phyloP scores from a whole-genome alignment of 2,329 filamentous ascomycete genomes.

The Diaporthe citri region DNA sequence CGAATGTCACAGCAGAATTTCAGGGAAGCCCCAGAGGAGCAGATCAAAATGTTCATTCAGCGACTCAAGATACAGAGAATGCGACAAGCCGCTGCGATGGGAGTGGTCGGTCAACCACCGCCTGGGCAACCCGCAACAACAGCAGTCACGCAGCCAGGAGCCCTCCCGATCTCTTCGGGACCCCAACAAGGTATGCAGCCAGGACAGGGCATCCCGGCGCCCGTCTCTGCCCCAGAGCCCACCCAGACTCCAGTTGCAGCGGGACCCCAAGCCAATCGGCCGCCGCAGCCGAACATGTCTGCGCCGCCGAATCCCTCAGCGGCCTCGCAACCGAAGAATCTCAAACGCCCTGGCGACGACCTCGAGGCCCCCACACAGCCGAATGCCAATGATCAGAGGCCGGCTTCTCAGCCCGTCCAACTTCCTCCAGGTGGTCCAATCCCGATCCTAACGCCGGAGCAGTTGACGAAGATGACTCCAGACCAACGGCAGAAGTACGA shows the following conservation, averaged over 20 bases:
- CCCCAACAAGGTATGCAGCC: slow-evolving; percentile 44
- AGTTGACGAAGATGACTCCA: slow-evolving; percentile 57
- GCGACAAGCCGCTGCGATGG: slow-evolving; percentile 32
- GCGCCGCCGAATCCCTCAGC: slow-evolving; percentile 54
- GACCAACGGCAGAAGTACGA: slow-evolving; percentile 62
- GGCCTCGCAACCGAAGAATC: slow-evolving; percentile 56
- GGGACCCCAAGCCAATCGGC: slow-evolving; percentile 43
- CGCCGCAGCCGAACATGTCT: slow-evolving; percentile 50
- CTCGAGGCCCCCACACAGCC: slow-evolving; percentile 48
- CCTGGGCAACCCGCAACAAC: slow-evolving; percentile 31
- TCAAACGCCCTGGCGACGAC: slow-evolving; percentile 67
- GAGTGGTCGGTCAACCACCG: slow-evolving; percentile 12
- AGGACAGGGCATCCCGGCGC: slow-evolving; percentile 42
- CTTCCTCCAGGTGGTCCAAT: slow-evolving; percentile 11
- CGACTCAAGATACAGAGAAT: slow-evolving; percentile 41
- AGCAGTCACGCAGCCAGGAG: slow-evolving; percentile 30
- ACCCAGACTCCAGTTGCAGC: slow-evolving; percentile 44
- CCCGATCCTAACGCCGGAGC: slow-evolving; percentile 44
- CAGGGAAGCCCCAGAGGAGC: slow-evolving; percentile 43
- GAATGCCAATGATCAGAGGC: slow-evolving; percentile 47
- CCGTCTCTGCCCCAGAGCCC: slow-evolving; percentile 44
- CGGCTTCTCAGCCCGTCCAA: slow-evolving; percentile 41
- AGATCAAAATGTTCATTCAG: slow-evolving; percentile 41
- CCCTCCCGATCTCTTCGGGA: background rate
- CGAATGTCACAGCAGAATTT: slow-evolving; percentile 44